These are phyloP conservation scores for Durusdinium trenchii DNA, from an alignment of 73 alveolate species.

Conservation along the genomic window DNA sequence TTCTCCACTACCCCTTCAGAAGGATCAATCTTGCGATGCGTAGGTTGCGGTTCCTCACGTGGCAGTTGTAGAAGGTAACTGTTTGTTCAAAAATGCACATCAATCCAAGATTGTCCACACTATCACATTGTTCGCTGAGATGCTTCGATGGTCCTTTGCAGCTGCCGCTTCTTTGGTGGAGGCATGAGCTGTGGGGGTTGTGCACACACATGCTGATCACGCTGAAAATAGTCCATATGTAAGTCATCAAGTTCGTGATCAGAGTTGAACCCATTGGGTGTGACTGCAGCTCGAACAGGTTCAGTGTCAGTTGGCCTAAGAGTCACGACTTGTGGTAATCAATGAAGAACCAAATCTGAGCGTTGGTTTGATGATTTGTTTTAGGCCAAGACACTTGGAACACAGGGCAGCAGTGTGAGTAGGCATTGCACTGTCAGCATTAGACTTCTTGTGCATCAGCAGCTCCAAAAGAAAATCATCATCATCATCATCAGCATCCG, in stretches of 20 bases:
- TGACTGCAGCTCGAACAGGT: no score
- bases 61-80: background rate
- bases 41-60: background rate
- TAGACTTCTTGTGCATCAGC: background rate
- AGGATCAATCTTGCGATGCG: no score
- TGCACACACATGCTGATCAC: no score
- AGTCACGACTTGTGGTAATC: no score
- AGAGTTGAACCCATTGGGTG: no score
- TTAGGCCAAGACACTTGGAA: background rate
- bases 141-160: no score
- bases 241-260: no score
- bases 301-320: no score
- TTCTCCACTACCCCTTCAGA: background rate
- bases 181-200: no score
- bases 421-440: background rate
- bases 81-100: background rate
- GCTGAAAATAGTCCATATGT: no score
- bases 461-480: background rate
- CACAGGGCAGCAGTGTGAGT: background rate
- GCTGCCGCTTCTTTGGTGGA: no score
- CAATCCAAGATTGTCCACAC: background rate
- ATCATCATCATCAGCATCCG: background rate
- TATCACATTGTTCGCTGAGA: no score
- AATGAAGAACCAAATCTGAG: background rate
- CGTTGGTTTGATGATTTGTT: background rate